Evolutionary conservation across 805 yeast species (phyloP), one percentile per base, ranked within the genome.

Genomic region (Metschnikowia koreensis): DNA sequence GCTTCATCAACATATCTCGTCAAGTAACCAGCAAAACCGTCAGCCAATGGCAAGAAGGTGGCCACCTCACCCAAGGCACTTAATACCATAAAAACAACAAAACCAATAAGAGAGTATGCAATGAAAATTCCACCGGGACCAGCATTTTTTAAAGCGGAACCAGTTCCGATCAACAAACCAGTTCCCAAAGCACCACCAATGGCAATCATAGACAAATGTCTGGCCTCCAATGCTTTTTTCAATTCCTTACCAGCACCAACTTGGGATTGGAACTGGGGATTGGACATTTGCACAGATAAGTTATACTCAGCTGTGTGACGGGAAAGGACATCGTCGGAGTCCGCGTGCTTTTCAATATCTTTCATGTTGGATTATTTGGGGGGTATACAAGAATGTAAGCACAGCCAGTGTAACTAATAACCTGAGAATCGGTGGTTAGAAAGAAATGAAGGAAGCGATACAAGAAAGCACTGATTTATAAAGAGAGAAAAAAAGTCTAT

Each of bases 121-220:
- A 88, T 77, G 41, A 88, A 74, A 43, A 81, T 74, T 47, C 83
- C 73, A 28, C 77, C 86, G 2, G 86, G 93, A 7, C 96, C 96
- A 12, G 89, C 90, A 11, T 76, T 66, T n/a, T 77, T 73, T 50
- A 88, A 74, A 1, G 92, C 84, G 13, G 82, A 70, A 51, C 91
- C 90, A 2, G 92, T 85, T 61, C 92, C 90, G 58, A 88, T 84
- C 57, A 88, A 73, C 51, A 88, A 74, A 63, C 92, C 96, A 1
- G 94, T 87, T 50, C 94, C 94, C 47, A 88, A 69, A 8, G 93
- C 88, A 59, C 94, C 93, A 59, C 94, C 96, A 58, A 89, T 81
- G 57, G 94, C 87, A 63, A 86, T 82, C 87, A 86, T 82, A 50
- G 83, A 77, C 56, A 84, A 76, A 62, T 85, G 90, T 48, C 90